phyloP scores from a whole-genome alignment of 2,329 filamentous ascomycete species.

The Pyrenophora graminea region DNA sequence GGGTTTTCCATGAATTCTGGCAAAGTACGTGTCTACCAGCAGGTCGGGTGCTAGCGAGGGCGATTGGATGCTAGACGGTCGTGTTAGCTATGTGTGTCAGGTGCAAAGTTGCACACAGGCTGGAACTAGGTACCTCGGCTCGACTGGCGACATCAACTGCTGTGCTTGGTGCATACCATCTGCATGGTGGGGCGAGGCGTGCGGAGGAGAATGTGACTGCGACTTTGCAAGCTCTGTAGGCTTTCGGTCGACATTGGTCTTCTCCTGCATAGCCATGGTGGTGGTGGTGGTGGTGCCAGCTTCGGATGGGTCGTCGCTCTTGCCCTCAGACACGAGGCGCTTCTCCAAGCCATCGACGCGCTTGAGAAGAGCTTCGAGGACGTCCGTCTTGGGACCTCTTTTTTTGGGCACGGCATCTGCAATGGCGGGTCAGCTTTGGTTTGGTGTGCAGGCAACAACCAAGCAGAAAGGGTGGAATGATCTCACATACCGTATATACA shows the following conservation, averaged over 20 bases:
- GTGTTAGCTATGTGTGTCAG: conserved; percentile 18
- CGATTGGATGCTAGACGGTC: conserved; percentile 41
- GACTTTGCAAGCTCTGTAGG: conserved; percentile 23
- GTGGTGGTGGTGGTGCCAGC: conserved; percentile 28
- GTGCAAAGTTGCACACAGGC: conserved; percentile 8
- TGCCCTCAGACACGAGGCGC: conserved; percentile 64
- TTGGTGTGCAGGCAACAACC: conserved; percentile 5
- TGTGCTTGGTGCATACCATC: conserved; percentile 30
- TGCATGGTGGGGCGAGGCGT: conserved; percentile 31
- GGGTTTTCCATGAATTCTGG: conserved; percentile 77
- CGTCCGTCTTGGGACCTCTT: conserved; percentile 86
- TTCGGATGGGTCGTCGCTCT: conserved; percentile 49
- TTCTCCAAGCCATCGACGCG: conserved; percentile 84
- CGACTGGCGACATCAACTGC: conserved; percentile 45
- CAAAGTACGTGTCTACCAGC: conserved; percentile 78
- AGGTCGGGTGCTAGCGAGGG: conserved; percentile 61
- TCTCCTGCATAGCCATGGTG: conserved; percentile 19
- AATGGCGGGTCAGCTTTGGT: conserved; percentile 19
- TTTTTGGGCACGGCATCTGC: conserved; percentile 88
- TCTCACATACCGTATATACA: conserved; percentile 76
- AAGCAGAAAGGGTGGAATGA: conserved; percentile 2
- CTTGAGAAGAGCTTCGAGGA: conserved; percentile 81
- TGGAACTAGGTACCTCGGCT: conserved; percentile 40
- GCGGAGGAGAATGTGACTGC: conserved; percentile 25
- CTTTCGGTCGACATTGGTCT: conserved; percentile 28